These are phyloP conservation scores for Hysterium pulicare DNA, from an alignment of 2,329 filamentous ascomycete species.

Conservation along the genomic window DNA sequence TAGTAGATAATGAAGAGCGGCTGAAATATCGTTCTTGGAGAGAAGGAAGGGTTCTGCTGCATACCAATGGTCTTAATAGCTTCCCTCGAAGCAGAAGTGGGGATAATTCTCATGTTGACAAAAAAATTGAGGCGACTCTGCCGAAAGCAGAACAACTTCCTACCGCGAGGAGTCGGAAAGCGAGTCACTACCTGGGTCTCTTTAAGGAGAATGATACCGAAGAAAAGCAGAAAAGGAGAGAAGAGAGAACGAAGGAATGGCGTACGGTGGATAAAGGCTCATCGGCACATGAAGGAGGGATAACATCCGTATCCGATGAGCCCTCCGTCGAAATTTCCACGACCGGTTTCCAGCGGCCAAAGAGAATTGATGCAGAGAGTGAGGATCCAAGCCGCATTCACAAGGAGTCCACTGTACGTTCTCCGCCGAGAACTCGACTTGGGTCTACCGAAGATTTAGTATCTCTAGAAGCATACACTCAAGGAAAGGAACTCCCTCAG, in stretches of 20 bases:
- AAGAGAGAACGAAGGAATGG: conserved; percentile 42
- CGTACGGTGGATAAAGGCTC: conserved; percentile 28
- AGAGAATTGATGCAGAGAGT: not conserved
- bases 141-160: conserved; percentile 54
- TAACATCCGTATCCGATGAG: conserved; percentile 6
- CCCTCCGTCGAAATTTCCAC: not conserved
- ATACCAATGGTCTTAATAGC: conserved; percentile 36
- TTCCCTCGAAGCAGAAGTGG: conserved; percentile 40
- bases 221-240: conserved; percentile 50
- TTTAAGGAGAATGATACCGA: conserved; percentile 61
- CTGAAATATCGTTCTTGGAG: conserved; percentile 49
- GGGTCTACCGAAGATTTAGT: not conserved
- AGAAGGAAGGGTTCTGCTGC: conserved; percentile 45
- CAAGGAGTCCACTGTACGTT: not conserved
- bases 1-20: conserved; percentile 39
- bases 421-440: not conserved
- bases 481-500: too few relatives aligned
- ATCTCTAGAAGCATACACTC: not conserved
- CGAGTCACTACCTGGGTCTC: conserved; percentile 62
- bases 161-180: conserved; percentile 61
- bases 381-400: not conserved
- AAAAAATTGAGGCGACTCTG: conserved; percentile 62
- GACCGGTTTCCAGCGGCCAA: not conserved
- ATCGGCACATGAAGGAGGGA: conserved; percentile 16
- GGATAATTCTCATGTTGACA: conserved; percentile 52